phyloP scores from a whole-genome alignment of 2,329 filamentous ascomycete genomes.

The Rutstroemia sp. region DNA sequence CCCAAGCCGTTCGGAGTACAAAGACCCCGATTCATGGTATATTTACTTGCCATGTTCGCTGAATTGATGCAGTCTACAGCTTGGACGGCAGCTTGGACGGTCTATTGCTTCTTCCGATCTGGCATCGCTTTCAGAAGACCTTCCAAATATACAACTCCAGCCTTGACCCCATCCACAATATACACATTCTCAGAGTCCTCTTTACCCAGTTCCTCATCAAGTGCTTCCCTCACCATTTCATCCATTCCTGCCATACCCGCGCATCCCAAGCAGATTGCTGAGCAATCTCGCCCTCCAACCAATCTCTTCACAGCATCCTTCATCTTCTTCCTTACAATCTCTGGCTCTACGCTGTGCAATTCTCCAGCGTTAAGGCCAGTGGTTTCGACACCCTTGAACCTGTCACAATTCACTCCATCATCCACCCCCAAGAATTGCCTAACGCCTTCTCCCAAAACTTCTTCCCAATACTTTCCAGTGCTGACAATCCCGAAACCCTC shows the following conservation, averaged over 20 bases:
- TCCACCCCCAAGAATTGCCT: slow-evolving; percentile 49
- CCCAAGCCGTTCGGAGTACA: too few species aligned
- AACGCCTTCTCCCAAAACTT: slow-evolving; percentile 61
- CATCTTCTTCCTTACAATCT: slow-evolving; percentile 58
- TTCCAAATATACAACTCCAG: slow-evolving; percentile 42
- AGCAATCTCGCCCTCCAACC: slow-evolving; percentile 48
- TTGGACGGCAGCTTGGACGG: too few species aligned
- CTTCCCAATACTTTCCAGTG: slow-evolving; percentile 78
- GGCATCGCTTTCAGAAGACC: slow-evolving; percentile 6
- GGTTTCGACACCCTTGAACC: slow-evolving; percentile 73
- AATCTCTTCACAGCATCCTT: slow-evolving; percentile 62
- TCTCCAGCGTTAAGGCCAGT: slow-evolving; percentile 76
- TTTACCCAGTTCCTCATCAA: slow-evolving; percentile 56
- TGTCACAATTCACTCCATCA: slow-evolving; percentile 20
- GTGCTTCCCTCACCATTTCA: slow-evolving; percentile 63
- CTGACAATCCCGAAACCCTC: slow-evolving; percentile 76
- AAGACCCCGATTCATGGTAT: too few species aligned
- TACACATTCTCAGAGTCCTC: slow-evolving; percentile 49
- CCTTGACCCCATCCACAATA: slow-evolving; percentile 75
- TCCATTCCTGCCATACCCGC: slow-evolving; percentile 88
- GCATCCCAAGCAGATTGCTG: slow-evolving; percentile 76
- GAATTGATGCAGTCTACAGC: too few species aligned
- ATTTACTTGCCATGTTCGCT: too few species aligned
- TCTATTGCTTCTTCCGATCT: too few species aligned
- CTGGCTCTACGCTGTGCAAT: slow-evolving; percentile 61